These are phyloP conservation scores for Paracorniculantispora psalliotae DNA, from an alignment of 2,329 filamentous ascomycete genomes.

Conservation along the genomic window DNA sequence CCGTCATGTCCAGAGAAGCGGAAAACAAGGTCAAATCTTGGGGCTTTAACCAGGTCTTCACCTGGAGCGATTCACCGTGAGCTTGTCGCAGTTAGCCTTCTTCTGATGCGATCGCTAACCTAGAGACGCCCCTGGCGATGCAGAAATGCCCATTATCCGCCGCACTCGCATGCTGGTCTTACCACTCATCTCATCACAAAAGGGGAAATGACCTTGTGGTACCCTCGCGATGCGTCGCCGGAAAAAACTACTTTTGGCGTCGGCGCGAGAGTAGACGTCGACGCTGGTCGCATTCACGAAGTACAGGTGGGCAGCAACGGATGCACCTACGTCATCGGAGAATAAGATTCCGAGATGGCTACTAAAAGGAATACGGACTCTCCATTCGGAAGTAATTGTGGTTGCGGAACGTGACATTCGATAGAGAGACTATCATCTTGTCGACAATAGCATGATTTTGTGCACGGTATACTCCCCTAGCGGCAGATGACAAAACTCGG, in stretches of 20 bases:
- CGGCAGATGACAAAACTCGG: neutral
- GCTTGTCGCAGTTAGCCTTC: slow-evolving; percentile 25
- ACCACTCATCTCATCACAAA: slow-evolving; percentile 66
- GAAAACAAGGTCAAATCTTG: slow-evolving; percentile 62
- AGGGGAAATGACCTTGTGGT: slow-evolving; percentile 62
- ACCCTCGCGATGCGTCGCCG: slow-evolving; percentile 52
- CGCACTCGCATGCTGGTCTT: slow-evolving; percentile 58
- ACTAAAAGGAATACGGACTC: neutral
- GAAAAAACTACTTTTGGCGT: slow-evolving; percentile 54
- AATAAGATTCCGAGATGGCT: slow-evolving; percentile 32
- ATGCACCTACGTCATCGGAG: slow-evolving; percentile 64
- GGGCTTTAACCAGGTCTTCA: slow-evolving; percentile 66
- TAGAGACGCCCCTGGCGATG: neutral
- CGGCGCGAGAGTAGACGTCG: slow-evolving; percentile 62
- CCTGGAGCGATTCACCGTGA: slow-evolving; percentile 67
- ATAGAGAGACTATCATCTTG: neutral
- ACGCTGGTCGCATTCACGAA: slow-evolving; percentile 59
- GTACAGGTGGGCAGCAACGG: slow-evolving; percentile 63
- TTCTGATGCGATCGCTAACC: slow-evolving; percentile 2
- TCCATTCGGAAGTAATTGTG: no score
- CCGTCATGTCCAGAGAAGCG: slow-evolving; percentile 23
- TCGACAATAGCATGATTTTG: neutral
- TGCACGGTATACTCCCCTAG: neutral
- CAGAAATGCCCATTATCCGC: slow-evolving; percentile 63
- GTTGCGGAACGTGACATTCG: neutral